Percentiles rank a stretch among this genome's conserved stretches.
phyloP scores from a whole-genome alignment of 1,139 yeast species.

The Yamadazyma atlantica region DNA sequence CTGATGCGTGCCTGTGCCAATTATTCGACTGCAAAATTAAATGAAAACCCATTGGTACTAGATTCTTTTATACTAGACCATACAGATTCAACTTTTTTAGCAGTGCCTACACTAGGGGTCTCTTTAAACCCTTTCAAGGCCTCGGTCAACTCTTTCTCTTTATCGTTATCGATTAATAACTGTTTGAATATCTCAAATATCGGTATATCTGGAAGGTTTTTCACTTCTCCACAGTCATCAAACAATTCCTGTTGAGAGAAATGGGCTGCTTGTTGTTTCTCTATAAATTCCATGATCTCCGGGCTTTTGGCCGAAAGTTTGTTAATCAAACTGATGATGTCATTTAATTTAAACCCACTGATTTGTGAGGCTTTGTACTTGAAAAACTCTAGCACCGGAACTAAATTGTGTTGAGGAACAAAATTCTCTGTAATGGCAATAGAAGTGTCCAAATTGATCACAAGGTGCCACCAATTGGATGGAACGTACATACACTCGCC shows the following conservation, averaged over 20 bases:
- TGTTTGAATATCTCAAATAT: constrained; percentile 57
- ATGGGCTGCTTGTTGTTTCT: constrained; percentile 15
- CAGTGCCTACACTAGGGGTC: neutral
- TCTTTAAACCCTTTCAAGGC: constrained; percentile 31
- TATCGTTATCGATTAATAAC: constrained; percentile 37
- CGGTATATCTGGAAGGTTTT: constrained; percentile 48
- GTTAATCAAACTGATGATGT: constrained; percentile 42
- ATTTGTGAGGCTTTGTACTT: constrained; percentile 67
- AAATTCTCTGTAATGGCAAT: constrained; percentile 87
- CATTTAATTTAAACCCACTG: constrained; percentile 70
- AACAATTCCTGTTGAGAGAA: constrained; percentile 17
- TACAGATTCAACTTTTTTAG: constrained; percentile 10
- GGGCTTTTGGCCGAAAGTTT: constrained; percentile 18
- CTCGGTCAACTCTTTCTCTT: constrained; percentile 26
- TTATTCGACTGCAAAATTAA: constrained; percentile 14
- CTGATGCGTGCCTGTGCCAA: neutral
- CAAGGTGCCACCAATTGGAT: constrained; percentile 95
- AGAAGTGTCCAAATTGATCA: constrained; percentile 75
- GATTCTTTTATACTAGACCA: constrained; percentile 6
- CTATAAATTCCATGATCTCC: constrained; percentile 9
- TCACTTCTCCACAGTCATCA: constrained; percentile 47
- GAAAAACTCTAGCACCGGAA: constrained; percentile 64
- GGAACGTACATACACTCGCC: constrained; percentile 91
- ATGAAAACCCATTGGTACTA: constrained; percentile 10
- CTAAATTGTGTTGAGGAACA: constrained; percentile 63